phyloP scores from a whole-genome alignment of 129 eudicot species.

The Solidago caesia region DNA sequence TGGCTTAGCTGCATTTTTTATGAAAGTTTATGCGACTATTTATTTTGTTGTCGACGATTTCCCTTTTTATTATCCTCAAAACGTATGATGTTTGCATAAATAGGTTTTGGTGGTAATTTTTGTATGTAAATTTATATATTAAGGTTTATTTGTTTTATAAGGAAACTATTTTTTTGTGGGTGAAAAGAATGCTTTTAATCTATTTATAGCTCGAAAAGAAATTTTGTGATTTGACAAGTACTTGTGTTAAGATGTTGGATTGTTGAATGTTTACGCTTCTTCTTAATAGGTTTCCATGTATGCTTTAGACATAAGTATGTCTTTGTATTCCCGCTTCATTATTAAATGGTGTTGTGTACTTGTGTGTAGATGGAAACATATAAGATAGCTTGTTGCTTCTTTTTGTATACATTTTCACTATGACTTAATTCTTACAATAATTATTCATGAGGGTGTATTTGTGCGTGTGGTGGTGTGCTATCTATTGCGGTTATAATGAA shows the following conservation, averaged over 20 bases:
- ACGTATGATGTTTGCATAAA: too few relatives aligned
- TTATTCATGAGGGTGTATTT: neutral
- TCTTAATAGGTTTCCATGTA: too few relatives aligned
- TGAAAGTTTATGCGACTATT: too few relatives aligned
- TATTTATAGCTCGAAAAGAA: too few relatives aligned
- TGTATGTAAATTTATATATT: neutral
- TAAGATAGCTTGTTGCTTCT: neutral
- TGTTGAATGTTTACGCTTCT: neutral
- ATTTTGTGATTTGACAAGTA: too few relatives aligned
- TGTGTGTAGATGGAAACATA: neutral
- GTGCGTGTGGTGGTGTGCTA: neutral
- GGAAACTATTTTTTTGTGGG: too few relatives aligned
- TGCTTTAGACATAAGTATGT: neutral
- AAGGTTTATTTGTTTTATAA: neutral
- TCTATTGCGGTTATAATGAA: neutral
- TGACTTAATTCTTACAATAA: neutral
- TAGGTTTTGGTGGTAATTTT: neutral
- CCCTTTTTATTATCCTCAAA: too few relatives aligned
- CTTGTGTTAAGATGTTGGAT: neutral
- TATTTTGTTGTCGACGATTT: too few relatives aligned
- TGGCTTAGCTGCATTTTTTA: too few relatives aligned
- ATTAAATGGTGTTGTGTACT: neutral
- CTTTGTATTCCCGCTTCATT: neutral
- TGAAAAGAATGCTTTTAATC: too few relatives aligned
- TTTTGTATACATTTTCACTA: neutral